Evolutionary conservation across 345 rosid species (phyloP), one percentile per base, ranked within the genome.

Genomic region (Kernera saxatilis): DNA sequence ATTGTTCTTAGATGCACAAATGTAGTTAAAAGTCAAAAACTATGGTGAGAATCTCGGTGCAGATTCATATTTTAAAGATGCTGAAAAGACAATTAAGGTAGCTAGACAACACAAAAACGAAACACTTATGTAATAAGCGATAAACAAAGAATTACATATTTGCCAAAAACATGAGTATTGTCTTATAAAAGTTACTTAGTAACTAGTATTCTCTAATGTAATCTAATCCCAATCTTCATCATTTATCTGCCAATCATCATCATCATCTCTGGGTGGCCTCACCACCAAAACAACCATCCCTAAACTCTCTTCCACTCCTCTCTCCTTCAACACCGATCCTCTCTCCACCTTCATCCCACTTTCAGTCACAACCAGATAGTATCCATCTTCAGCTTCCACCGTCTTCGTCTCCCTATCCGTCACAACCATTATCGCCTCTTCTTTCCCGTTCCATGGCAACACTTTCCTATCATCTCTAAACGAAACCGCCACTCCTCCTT

Each of bases 191-290:
- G 18, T 55, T 33, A 55, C 61, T 55, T 32, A 4, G 43, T 77
- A 63, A 72, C 76, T 30, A 64, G 25, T 39, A 39, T 33, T 39
- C 21, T 64, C 43, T 41, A 64, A 30, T 18, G 32, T 48, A 62
- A 6, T 76, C 82, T 74, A 93, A 36, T 93, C 96, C 97, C 97
- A 93, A 53, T 91, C 97, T 45, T 87, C 94, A 64, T 94, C 97
- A 13, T 77, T 69, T 64, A 89, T 60, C 40, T 83, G 91, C 69
- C 50, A 75, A 10, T 74, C 78, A 78, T 87, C 86, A 57, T 91
- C 87, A 10, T 60, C 75, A 37, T 86, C 93, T 18, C 88, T 81
- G 23, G 78, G 91, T 0, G 97, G 97, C 37, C 97, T 90, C 72
- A 94, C 82, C 14, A 89, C 92, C 60, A 94, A 90, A 78, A 89